Evolutionary conservation across 768 basidiomycete genomes (phyloP), one percentile per base, ranked within the genome.

Genomic region (Chlorophyllum brunneum): DNA sequence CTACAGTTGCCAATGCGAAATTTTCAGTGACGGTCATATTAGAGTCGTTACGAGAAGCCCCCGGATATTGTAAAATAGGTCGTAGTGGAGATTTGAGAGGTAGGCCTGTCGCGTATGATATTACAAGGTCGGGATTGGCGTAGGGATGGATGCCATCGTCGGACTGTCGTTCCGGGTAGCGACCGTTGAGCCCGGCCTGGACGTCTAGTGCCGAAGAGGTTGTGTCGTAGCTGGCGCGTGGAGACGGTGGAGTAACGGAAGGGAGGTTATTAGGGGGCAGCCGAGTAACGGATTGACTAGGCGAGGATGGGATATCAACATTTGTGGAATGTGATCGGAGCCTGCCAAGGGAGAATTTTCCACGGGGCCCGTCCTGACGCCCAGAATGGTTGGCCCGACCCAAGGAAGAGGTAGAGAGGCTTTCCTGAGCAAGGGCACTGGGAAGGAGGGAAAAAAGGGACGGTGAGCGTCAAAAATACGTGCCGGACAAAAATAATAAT

Each of bases 71-170:
- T 51, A 66, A 63, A 48, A 59, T 54, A 44, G 69, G 49, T 10
- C 65, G 64, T 27, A 61, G 56, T 34, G 67, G 61, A 31, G 67
- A 63, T n/a, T 58, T 59, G 41, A 63, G 56, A 23, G 62, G 59
- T 49, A 59, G 58, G 42, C 70, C 70, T 39, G 70, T 59, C 49
- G 72, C 63, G 43, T 70, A 65, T 31, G 69, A 68, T 23, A 68
- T 64, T 27, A 78, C 78, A 39, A 87, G 70, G 56, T 89, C 85
- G 6, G 88, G 88, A 59, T 91, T 89, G 47, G 89, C 89, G 63
- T 89, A 92, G 23, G 89, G 89, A 68, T 92, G 89, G 33, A 77
- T 61, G 33, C 63, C 10, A 56, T 74, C 74, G 54, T 70, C 71
- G 36, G 63, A 61, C 15, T 49, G 56, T n/a, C 43, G 45, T 31